Base-by-base conservation (phyloP, 352 stramenopile genomes). In the Blastocystis sp. region DNA sequence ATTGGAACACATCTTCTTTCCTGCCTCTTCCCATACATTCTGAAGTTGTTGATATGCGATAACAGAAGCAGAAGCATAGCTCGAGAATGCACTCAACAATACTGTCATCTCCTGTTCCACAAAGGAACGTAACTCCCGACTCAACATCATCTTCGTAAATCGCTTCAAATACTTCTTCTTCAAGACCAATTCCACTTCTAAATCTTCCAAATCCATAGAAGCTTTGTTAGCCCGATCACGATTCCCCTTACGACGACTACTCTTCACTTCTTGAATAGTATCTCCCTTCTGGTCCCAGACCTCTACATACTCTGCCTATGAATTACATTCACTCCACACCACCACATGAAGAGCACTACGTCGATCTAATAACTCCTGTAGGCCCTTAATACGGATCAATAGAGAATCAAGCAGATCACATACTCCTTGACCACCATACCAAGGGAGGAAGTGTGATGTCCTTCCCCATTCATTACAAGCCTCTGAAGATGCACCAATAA, bases 241-340 rank as follows among this genome's bases (percentile, higher is more conserved):
- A 53, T 89, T 89, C 9, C 78, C 78, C 7, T 78, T 75, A 15
- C 78, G 60, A 33, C 76, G 73, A 30, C 33, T 76, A 13, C 56
- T 42, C 40, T 89, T 59, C 42, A 58, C 48, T 62, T 75, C 56
- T 19, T 59, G 56, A 33, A 89, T 19, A 37, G 56, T 57, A n/a
- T 59, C 78, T 30, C 69, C 56, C 56, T 89, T 89, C 78, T 78
- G 73, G 66, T 89, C 24, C 78, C 78, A 89, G n/a, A 62, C 42
- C 4, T 89, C 78, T 17, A 79, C 66, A 53, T 89, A 89, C 1
- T 56, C 22, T n/a, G 56, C 57, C 78, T 89, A 78, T 0, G 0
- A 11, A 15, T 78, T 42, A 88, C 17, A 4, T 2, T 13, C 5
- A 13, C 1, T 27, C 13, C 1, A 17, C 37, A 24, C 9, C 1